Conservation (phyloP, 306 rosid genomes). For the Begonia peltatifolia region DNA sequence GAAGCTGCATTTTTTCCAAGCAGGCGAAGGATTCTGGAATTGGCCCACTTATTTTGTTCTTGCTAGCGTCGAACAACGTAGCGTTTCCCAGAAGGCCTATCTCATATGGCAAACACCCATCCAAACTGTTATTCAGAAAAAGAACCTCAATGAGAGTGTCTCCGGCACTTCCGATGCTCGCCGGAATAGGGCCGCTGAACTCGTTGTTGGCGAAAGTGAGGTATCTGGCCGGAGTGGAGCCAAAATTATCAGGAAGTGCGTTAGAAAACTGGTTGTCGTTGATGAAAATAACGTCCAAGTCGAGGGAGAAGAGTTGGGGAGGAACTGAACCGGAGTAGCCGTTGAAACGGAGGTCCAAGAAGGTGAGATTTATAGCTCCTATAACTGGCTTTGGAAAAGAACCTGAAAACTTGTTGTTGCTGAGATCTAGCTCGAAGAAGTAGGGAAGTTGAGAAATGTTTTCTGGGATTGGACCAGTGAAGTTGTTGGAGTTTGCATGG, state of each 20-base stretch:
- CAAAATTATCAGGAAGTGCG: constrained; percentile 35
- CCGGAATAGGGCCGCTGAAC: constrained; percentile 44
- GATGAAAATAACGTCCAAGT: constrained; percentile 47
- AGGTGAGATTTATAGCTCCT: constrained; percentile 12
- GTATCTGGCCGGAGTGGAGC: constrained; percentile 39
- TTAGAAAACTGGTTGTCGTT: constrained; percentile 37
- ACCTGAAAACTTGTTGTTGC: constrained; percentile 45
- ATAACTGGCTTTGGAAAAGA: constrained; percentile 29
- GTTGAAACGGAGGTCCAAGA: constrained; percentile 71
- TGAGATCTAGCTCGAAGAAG: constrained; percentile 68
- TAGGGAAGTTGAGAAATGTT: background rate
- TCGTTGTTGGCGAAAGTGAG: constrained; percentile 59
- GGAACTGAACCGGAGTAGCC: constrained; percentile 15
- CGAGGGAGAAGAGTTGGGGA: constrained; percentile 11
- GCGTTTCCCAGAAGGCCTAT: constrained; percentile 41
- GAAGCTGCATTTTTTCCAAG: constrained; percentile 19
- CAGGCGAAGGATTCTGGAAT: constrained; percentile 62
- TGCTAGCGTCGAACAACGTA: constrained; percentile 43
- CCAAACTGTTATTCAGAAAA: constrained; percentile 29
- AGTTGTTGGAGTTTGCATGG: constrained; percentile 72
- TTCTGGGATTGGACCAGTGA: constrained; percentile 17
- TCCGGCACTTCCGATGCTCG: constrained; percentile 27
- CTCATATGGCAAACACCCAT: constrained; percentile 59
- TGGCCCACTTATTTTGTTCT: constrained; percentile 38
- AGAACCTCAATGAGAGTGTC: constrained; percentile 51